Conservation (phyloP, 768 basidiomycete genomes). For the Hericium coralloides region DNA sequence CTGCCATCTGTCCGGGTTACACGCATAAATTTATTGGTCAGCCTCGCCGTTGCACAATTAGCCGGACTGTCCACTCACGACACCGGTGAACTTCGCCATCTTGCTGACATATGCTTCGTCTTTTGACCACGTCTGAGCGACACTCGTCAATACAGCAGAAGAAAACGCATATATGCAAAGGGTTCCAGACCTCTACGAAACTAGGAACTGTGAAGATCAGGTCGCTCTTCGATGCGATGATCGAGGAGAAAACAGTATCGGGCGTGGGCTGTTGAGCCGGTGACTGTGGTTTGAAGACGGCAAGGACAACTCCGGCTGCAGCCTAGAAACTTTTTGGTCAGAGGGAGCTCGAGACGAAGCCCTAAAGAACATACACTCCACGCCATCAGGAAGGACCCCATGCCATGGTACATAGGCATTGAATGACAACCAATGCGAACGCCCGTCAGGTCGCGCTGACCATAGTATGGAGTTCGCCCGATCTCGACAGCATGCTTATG, state of each 20-base stretch:
- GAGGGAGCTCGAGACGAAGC: too few relatives aligned
- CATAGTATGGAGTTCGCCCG: not conserved
- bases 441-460: not conserved
- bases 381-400: not conserved
- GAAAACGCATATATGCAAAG: not conserved
- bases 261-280: not conserved
- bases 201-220: constrained; percentile 11
- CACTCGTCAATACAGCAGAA: not conserved
- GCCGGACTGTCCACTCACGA: not conserved
- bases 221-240: constrained; percentile 15
- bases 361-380: not conserved
- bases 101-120: not conserved
- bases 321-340: not conserved
- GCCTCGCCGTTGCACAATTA: not conserved
- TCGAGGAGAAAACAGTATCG: constrained; percentile 11
- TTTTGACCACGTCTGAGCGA: not conserved
- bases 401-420: not conserved
- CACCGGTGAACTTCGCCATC: not conserved
- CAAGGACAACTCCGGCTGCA: not conserved
- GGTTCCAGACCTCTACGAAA: not conserved
- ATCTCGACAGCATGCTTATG: not conserved
- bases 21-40: not conserved
- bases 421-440: not conserved
- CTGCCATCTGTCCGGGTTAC: not conserved
- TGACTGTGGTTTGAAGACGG: not conserved